A percentile compares a stretch with the other conserved stretches of the same genome.
These are phyloP conservation scores for Gyrodon lividus DNA, from an alignment of 768 basidiomycete species.

Conservation along the genomic window DNA sequence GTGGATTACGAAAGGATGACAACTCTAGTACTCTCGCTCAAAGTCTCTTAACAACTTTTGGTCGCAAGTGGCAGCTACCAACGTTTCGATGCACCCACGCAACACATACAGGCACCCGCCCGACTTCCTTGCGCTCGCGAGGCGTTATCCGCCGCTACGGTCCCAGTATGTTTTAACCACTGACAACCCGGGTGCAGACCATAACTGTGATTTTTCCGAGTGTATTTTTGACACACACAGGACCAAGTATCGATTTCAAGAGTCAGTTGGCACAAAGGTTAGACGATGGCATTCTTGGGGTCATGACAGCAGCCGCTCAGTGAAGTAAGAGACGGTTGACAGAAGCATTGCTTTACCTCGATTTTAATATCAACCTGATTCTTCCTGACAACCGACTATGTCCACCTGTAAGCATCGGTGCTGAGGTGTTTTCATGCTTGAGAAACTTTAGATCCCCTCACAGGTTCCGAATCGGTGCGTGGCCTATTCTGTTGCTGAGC, in stretches of 20 bases:
- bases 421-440: slow-evolving; percentile 1
- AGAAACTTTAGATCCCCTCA: background rate
- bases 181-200: background rate
- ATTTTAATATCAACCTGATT: slow-evolving; percentile 63
- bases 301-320: slow-evolving; percentile 2
- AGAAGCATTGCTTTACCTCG: slow-evolving; percentile 68
- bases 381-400: slow-evolving; percentile 77
- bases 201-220: slow-evolving; percentile 18
- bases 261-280: slow-evolving; percentile 70
- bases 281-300: slow-evolving; percentile 2
- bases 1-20: no score
- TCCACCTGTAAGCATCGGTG: slow-evolving; percentile 63
- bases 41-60: no score
- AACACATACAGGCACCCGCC: slow-evolving; percentile 48
- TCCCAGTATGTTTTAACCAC: slow-evolving; percentile 43
- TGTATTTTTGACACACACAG: slow-evolving; percentile 26
- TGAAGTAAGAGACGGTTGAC: slow-evolving; percentile 63
- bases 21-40: no score
- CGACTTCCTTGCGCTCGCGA: slow-evolving; percentile 61
- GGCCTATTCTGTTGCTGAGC: background rate
- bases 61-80: no score
- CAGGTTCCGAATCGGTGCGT: slow-evolving; percentile 75
- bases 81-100: slow-evolving; percentile 42
- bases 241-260: slow-evolving; percentile 69
- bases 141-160: slow-evolving; percentile 53